Percentiles rank a stretch among this genome's conserved stretches.
Evolutionary conservation across 2,329 filamentous ascomycete genomes (phyloP).

Genomic region (Alternaria ethzedia): DNA sequence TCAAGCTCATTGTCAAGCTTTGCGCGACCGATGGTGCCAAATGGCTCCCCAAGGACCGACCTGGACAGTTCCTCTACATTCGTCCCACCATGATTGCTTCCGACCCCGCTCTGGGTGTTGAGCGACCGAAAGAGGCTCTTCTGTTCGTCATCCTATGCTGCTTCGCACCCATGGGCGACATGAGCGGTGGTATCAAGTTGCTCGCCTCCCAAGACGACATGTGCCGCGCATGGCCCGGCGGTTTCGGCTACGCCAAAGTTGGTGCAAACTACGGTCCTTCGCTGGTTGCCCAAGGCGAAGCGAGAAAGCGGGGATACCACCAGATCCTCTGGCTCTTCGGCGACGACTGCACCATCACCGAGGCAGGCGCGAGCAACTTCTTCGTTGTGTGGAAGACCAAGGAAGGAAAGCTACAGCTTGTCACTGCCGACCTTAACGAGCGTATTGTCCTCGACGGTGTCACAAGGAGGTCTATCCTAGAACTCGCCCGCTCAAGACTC

Average conservation of each 20-base stretch:
- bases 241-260: slow-evolving; percentile 90
- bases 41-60: slow-evolving; percentile 75
- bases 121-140: slow-evolving; percentile 79
- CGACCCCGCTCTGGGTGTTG: slow-evolving; percentile 79
- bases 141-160: slow-evolving; percentile 76
- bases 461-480: slow-evolving; percentile 80
- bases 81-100: slow-evolving; percentile 88
- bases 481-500: slow-evolving; percentile 71
- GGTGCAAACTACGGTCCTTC: slow-evolving; percentile 93
- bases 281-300: slow-evolving; percentile 78
- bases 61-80: slow-evolving; percentile 80
- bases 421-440: slow-evolving; percentile 84
- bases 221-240: slow-evolving; percentile 90
- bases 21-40: slow-evolving; percentile 75
- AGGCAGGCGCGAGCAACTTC: slow-evolving; percentile 92
- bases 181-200: slow-evolving; percentile 64
- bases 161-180: slow-evolving; percentile 54
- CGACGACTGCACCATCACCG: slow-evolving; percentile 76
- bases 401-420: slow-evolving; percentile 70
- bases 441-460: slow-evolving; percentile 87
- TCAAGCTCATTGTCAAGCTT: slow-evolving; percentile 75
- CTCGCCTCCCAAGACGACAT: slow-evolving; percentile 81
- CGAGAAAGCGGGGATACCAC: slow-evolving; percentile 74
- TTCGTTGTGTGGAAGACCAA: slow-evolving; percentile 79
- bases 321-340: slow-evolving; percentile 97